Base-by-base conservation (phyloP, 2,329 filamentous ascomycete species). In the Sarocladium brachiariae region DNA sequence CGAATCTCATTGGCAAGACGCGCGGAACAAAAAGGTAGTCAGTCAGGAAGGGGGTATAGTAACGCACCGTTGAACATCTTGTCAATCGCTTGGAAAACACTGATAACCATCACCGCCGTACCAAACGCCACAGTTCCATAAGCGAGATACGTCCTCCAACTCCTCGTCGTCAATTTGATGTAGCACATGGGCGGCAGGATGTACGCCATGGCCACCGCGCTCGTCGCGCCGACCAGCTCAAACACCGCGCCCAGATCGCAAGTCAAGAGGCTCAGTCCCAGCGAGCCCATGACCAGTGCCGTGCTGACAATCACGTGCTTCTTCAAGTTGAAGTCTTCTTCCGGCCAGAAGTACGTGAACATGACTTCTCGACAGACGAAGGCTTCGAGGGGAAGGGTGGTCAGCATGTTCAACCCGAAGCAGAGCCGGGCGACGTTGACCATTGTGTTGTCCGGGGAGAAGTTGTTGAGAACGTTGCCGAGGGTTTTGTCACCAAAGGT, bases 341-440 rank as follows among this genome's bases (percentile, higher is more conserved):
- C 75, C 1, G 78, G 80, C 60, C 77, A 83, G 63, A 76, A 84
- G 68, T 95, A 96, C 56, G 89, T 90, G 58, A 89, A 80, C 88
- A 96, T 95, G 56, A 96, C 91, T 69, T 96, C 93, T 62, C 93
- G 83, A 69, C 93, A 99, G 50, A 99, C 93, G 66, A 99, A 99
- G 14, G 90, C 91, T 74, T 99, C 93, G 53, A 99, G 84, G 0
- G 93, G 93, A 31, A 99, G 75, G 2, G 93, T 97, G 13, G 93
- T 96, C 61, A 99, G 82, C 93, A 99, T 99, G 75, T 99, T 99
- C 57, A 99, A 79, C 2, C 93, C 93, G 64, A 99, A 97, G 70
- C 89, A 96, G 48, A 99, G 78, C 50, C 93, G 86, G 19, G 93
- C 93, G 52, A 99, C 78, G 68, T 96, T 97, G 63, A 97, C 90